Conservation (phyloP, 2,329 filamentous ascomycete species). For the Dryadomyces quercivorus region DNA sequence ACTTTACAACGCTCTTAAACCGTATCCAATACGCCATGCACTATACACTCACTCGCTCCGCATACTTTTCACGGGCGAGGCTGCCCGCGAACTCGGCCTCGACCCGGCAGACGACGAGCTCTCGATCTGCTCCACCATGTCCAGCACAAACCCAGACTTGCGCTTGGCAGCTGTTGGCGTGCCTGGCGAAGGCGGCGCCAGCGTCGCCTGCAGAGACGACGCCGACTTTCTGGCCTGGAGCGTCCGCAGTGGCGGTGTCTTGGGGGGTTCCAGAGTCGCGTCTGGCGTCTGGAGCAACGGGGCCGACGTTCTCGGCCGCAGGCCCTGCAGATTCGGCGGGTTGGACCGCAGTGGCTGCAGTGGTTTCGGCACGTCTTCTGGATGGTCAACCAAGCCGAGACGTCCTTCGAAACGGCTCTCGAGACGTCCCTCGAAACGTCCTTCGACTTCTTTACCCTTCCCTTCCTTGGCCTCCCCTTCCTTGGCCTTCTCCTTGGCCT, state of each 20-base stretch:
- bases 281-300: too few relatives aligned
- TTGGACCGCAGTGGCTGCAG: neutral
- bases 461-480: neutral
- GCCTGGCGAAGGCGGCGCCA: too few relatives aligned
- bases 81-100: neutral
- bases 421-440: too few relatives aligned
- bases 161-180: neutral
- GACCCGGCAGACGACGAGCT: neutral
- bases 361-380: neutral
- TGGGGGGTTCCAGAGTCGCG: neutral
- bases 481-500: neutral
- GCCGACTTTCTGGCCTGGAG: neutral
- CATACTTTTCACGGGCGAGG: neutral
- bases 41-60: neutral
- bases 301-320: neutral
- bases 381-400: neutral
- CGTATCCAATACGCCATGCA: neutral
- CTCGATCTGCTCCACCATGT: conserved; percentile 46
- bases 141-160: conserved; percentile 25
- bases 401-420: too few relatives aligned
- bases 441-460: neutral
- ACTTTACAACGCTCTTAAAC: too few relatives aligned
- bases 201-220: neutral
- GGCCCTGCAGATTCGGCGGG: neutral
- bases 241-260: neutral